Evolutionary conservation across 768 basidiomycete genomes (phyloP).

Genomic region (Dendrothele bispora): DNA sequence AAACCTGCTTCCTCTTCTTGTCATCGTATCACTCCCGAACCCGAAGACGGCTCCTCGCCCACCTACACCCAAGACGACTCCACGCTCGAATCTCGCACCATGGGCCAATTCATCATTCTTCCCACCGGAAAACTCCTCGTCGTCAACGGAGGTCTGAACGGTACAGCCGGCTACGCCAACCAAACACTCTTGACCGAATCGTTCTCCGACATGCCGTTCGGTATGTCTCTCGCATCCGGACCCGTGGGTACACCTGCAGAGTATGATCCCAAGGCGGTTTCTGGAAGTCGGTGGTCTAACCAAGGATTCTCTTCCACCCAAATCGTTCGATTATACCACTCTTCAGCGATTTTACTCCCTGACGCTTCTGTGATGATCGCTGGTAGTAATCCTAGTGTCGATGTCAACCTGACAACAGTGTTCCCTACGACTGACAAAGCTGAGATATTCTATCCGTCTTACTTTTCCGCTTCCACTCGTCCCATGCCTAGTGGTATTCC

Average conservation of each 20-base stretch:
- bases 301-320: conserved; percentile 59
- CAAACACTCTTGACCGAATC: conserved; percentile 46
- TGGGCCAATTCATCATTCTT: conserved; percentile 90
- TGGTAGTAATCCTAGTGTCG: conserved; percentile 92
- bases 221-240: conserved; percentile 73
- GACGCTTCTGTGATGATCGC: conserved; percentile 86
- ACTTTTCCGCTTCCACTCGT: conserved; percentile 69
- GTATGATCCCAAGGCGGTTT: conserved; percentile 74
- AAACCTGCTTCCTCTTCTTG: conserved; percentile 72
- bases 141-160: conserved; percentile 80
- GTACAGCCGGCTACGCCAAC: conserved; percentile 85
- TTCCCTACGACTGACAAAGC: conserved; percentile 81
- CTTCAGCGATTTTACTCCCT: conserved; percentile 84
- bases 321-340: conserved; percentile 89
- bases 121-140: conserved; percentile 78
- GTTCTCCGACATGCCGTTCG: conserved; percentile 61
- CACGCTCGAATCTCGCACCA: conserved; percentile 74
- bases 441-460: conserved; percentile 90
- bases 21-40: conserved; percentile 86
- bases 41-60: conserved; percentile 59
- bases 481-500: conserved; percentile 75
- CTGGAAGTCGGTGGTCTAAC: conserved; percentile 75
- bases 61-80: conserved; percentile 71
- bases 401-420: conserved; percentile 59
- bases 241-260: conserved; percentile 80